Evolutionary conservation across 2,329 filamentous ascomycete genomes (phyloP).

Genomic region (Simplicillium sp.): DNA sequence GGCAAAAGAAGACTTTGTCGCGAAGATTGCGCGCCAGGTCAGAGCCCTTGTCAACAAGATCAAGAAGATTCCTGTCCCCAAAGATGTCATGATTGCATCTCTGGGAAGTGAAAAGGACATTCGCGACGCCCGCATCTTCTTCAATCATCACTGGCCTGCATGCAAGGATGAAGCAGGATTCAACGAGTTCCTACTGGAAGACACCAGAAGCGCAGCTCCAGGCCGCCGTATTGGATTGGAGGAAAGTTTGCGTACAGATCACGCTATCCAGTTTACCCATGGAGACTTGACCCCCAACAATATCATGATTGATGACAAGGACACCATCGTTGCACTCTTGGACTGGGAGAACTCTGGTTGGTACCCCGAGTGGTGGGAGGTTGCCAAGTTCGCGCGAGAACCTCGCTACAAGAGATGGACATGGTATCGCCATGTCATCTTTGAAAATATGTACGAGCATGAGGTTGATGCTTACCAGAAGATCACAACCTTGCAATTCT

Average conservation of each 20-base stretch:
- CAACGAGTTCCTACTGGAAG: slow-evolving; percentile 6
- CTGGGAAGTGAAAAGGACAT: slow-evolving; percentile 8
- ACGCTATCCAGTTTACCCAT: slow-evolving; percentile 32
- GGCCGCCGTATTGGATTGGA: too few species aligned
- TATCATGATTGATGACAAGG: slow-evolving; percentile 23
- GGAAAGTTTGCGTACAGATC: neutral
- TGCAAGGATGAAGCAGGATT: slow-evolving; percentile 8
- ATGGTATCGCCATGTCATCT: too few species aligned
- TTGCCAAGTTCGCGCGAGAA: slow-evolving; percentile 11
- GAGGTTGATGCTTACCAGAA: too few species aligned
- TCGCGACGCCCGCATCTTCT: slow-evolving; percentile 6
- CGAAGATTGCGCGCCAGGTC: too few species aligned
- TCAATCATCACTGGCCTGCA: slow-evolving; percentile 4
- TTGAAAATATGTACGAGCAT: too few species aligned
- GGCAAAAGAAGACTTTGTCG: too few species aligned
- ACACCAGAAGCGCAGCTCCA: too few species aligned
- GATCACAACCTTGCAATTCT: too few species aligned
- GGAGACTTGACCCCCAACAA: slow-evolving; percentile 34
- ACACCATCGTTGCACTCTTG: slow-evolving; percentile 26
- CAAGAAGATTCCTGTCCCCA: too few species aligned
- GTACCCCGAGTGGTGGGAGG: slow-evolving; percentile 28
- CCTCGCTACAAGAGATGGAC: too few species aligned
- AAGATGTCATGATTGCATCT: too few species aligned
- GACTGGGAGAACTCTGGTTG: slow-evolving; percentile 37
- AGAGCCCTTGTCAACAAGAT: too few species aligned